Percentiles rank a stretch among this genome's conserved stretches.
These are phyloP conservation scores for Leccinum fallax DNA, from an alignment of 1,284 basidiomycete species.

Conservation along the genomic window DNA sequence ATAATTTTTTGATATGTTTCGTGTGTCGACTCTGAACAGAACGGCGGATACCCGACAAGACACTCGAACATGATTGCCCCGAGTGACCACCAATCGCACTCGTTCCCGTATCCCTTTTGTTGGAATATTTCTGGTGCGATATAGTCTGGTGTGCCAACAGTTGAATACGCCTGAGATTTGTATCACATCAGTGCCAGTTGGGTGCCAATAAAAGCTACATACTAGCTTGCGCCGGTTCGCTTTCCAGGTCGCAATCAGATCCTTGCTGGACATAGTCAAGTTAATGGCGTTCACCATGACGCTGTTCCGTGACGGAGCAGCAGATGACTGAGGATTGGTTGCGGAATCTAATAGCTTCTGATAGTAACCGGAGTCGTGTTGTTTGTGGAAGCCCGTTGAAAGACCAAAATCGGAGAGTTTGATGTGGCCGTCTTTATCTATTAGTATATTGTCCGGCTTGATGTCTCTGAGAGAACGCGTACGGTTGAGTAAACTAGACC, in stretches of 20 bases:
- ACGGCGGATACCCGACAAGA: conserved; percentile 95
- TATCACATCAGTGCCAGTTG: neutral
- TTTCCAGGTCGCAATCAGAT: conserved; percentile 98
- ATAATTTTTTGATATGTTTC: conserved; percentile 99
- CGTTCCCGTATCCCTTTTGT: conserved; percentile 96
- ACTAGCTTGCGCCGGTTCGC: conserved; percentile 95
- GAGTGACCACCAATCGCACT: conserved; percentile 98
- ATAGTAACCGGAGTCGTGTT: conserved; percentile 91
- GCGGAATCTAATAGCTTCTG: conserved; percentile 67
- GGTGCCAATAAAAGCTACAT: conserved; percentile 26
- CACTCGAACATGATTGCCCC: conserved; percentile 99
- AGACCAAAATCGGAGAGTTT: conserved; percentile 97
- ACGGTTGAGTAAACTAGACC: neutral
- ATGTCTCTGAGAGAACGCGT: conserved; percentile 66
- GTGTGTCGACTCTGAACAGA: conserved; percentile 98
- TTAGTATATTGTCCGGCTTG: conserved; percentile 95
- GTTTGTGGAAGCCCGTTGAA: conserved; percentile 94
- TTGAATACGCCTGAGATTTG: conserved; percentile 83
- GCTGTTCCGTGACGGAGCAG: conserved; percentile 63
- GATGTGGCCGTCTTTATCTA: conserved; percentile 90
- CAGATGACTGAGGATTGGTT: conserved; percentile 37
- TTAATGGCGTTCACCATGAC: conserved; percentile 92
- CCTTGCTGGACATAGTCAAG: conserved; percentile 86
- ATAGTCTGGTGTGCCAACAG: conserved; percentile 99
- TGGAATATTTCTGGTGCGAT: conserved; percentile 99